These are phyloP conservation scores for Sphagnum tenellum DNA, from an alignment of 225 moss, liverwort and hornwort species.

Conservation along the genomic window DNA sequence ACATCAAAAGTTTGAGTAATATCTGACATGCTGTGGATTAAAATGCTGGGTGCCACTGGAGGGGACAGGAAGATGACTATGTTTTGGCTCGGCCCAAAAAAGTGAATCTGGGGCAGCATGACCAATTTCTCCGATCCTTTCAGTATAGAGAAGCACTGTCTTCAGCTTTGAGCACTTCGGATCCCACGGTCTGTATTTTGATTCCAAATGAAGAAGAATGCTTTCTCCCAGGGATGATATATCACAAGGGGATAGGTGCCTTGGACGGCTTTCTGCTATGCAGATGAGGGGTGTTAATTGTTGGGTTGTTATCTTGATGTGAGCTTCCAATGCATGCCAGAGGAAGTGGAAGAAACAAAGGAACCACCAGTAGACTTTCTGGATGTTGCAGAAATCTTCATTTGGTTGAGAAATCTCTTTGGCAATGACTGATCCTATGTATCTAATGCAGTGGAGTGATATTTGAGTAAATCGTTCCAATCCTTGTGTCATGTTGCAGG, in stretches of 20 bases:
- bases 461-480: background rate
- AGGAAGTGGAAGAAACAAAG: too few relatives aligned
- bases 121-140: conserved; percentile 65
- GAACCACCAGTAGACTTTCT: too few relatives aligned
- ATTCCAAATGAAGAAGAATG: background rate
- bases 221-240: conserved; percentile 3
- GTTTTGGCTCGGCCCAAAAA: conserved; percentile 25
- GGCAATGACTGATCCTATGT: too few relatives aligned
- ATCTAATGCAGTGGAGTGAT: background rate
- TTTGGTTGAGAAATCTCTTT: too few relatives aligned
- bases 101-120: conserved; percentile 39
- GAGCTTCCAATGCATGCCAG: too few relatives aligned
- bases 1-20: background rate
- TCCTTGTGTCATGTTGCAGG: conserved; percentile 14
- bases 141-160: conserved; percentile 72
- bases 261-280: background rate
- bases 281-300: too few relatives aligned
- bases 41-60: background rate
- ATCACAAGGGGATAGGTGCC: background rate
- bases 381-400: too few relatives aligned
- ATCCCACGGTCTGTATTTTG: conserved; percentile 32
- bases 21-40: background rate
- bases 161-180: conserved; percentile 41
- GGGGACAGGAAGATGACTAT: conserved; percentile 58
- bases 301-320: too few relatives aligned